Conservation (phyloP, 164 flowering plant species). For the grape (Vitis vinifera) region DNA sequence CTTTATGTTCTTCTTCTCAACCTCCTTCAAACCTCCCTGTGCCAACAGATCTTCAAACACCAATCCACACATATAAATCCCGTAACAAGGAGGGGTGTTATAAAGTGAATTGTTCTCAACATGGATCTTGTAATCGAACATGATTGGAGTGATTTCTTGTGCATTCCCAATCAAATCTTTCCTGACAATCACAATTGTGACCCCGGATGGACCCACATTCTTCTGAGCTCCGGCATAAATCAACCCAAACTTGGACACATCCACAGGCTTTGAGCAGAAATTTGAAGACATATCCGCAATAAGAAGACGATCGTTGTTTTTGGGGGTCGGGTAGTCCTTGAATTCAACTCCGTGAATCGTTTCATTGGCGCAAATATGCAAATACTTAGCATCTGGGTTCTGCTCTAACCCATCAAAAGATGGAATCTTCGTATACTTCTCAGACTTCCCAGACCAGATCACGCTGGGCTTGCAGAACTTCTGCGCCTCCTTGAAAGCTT, state of each 20-base stretch:
- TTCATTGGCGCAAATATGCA: slow-evolving; percentile 96
- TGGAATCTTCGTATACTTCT: slow-evolving; percentile 76
- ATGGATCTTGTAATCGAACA: slow-evolving; percentile 97
- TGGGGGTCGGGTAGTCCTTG: slow-evolving; percentile 66
- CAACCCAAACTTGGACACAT: slow-evolving; percentile 74
- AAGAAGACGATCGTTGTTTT: slow-evolving; percentile 35
- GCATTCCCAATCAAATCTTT: slow-evolving; percentile 82
- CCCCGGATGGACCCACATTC: slow-evolving; percentile 94
- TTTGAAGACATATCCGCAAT: slow-evolving; percentile 80
- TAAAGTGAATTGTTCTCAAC: slow-evolving; percentile 84
- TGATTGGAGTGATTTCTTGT: slow-evolving; percentile 74
- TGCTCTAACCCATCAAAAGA: slow-evolving; percentile 56
- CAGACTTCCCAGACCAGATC: slow-evolving; percentile 90
- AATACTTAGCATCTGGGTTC: slow-evolving; percentile 65
- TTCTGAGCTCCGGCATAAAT: slow-evolving; percentile 97
- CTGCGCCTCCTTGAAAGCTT: slow-evolving; percentile 89
- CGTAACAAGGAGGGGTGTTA: slow-evolving; percentile 71
- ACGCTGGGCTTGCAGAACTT: slow-evolving; percentile 66
- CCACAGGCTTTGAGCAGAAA: slow-evolving; percentile 77
- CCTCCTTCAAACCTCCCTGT: slow-evolving; percentile 82
- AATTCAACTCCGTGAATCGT: slow-evolving; percentile 97
- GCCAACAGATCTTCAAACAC: slow-evolving; percentile 45
- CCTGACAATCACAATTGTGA: slow-evolving; percentile 75
- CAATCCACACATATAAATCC: slow-evolving; percentile 44
- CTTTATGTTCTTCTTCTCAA: slow-evolving; percentile 82